Base-by-base conservation (phyloP, 2,329 filamentous ascomycete species). In the Epicoccum sorghinum region DNA sequence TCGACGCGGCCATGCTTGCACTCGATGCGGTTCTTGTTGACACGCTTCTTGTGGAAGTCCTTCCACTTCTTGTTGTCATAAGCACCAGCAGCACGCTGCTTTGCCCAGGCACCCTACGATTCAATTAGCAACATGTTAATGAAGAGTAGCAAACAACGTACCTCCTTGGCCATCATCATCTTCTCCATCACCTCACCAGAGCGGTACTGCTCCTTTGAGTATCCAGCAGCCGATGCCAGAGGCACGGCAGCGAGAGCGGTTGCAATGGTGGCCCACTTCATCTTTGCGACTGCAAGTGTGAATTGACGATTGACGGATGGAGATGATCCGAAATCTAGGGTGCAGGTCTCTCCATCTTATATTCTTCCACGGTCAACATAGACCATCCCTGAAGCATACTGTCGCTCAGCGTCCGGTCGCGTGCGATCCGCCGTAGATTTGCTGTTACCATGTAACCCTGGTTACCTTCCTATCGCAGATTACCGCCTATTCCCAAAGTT, bases 1-100 rank as follows among this genome's bases (percentile, higher is more conserved):
- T 70, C 68, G 5, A 72, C 73, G 5, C 67, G 58, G 45, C 74
- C 75, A 47, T 75, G 47, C 27, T 68, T 69, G 65, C 70, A 73
- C 38, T 61, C 58, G 40, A 73, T 68, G 55, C 62, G 58, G 53
- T 67, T 60, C 57, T 67, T 68, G 57, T 62, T 58, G 48, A 43
- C 18, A 7, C 66, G 62, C 53, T 70, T 70, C 56, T 66, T 64
- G 48, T 60, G 45, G 58, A 70, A 73, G 33, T 63, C 68, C 10
- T 62, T 66, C 67, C 67, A 73, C 43, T 54, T 67, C 54, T 64
- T 69, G 61, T 53, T 67, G 57, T 71, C 67, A 52, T 68, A 72
- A 32, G 58, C 48, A 41, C 70, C 70, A 47, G 68, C 67, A 38
- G 66, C 66, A 37, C 66, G 69, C 29, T 68, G 59, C 43, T 66